A percentile compares a stretch with the other conserved stretches of the same genome.
These are phyloP conservation scores for Arabis hirsuta DNA, from an alignment of 345 rosid genomes.

Conservation along the genomic window DNA sequence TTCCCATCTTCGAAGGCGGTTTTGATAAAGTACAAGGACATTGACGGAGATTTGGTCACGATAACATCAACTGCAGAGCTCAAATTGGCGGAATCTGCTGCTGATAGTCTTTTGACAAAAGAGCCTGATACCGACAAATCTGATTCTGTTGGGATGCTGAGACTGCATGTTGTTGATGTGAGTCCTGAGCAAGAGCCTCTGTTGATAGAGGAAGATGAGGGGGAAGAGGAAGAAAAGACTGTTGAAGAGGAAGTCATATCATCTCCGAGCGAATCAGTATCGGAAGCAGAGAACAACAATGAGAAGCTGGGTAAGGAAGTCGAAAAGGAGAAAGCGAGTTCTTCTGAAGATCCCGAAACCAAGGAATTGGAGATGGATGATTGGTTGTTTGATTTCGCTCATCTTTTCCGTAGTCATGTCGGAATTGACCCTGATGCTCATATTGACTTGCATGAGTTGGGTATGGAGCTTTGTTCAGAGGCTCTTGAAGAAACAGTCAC, in stretches of 20 bases:
- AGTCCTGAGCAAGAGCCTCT: conserved; percentile 90
- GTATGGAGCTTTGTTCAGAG: conserved; percentile 99
- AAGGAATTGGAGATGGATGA: conserved; percentile 97
- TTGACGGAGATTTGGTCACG: conserved; percentile 93
- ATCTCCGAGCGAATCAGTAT: conserved; percentile 54
- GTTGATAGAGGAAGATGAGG: conserved; percentile 61
- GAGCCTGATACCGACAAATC: conserved; percentile 64
- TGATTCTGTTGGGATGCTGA: conserved; percentile 68
- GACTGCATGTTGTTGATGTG: conserved; percentile 90
- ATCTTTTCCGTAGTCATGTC: conserved; percentile 84
- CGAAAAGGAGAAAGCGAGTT: conserved; percentile 49
- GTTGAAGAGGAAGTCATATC: conserved; percentile 61
- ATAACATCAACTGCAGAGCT: conserved; percentile 79
- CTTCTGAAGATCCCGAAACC: conserved; percentile 70
- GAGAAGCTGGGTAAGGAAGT: conserved; percentile 53
- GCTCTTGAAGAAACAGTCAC: conserved; percentile 97
- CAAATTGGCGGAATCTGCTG: conserved; percentile 71
- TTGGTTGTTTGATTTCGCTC: conserved; percentile 97
- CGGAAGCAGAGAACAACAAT: conserved; percentile 55
- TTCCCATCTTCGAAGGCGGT: conserved; percentile 88
- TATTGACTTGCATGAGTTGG: conserved; percentile 90
- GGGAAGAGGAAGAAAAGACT: conserved; percentile 55
- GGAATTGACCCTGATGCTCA: conserved; percentile 98
- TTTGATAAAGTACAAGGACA: conserved; percentile 84
- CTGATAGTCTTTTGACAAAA: conserved; percentile 57